Evolutionary conservation across 306 rosid genomes (phyloP), one percentile per base, ranked within the genome.

Genomic region (Lathyrus tuberosus): DNA sequence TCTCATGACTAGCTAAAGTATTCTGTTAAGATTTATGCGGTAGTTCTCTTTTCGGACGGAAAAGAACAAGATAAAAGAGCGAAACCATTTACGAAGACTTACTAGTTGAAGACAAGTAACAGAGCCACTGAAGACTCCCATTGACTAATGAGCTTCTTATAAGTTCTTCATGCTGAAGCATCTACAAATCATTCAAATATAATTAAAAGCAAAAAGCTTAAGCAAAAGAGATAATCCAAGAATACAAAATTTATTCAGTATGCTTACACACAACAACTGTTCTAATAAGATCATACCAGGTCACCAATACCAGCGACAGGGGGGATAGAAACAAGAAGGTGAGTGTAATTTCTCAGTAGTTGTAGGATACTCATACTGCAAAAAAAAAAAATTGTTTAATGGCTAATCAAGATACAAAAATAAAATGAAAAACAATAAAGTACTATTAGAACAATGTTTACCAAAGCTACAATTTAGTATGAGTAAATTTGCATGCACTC

Each of bases 61-160:
- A 33, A 6, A 2, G n/a, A 33, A 33, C 38, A 33, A 33, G 38
- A 5, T 5, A 33, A 35, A 35, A 35, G 40, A 7, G 40, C 8
- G 3, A 1, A 35, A 35, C 3, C 1, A 3, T 35, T 35, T 35
- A 20, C 22, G 22, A 20, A 70, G 62, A 76, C 89, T 71, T 76
- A 94, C 98, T 81, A 20, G 97, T 90, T 17, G 97, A 86, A 49
- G 96, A 88, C 87, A 94, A 84, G 80, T 94, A 94, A 74, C 92
- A 65, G 31, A 94, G 87, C 90, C 97, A 87, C 67, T 28, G 88
- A 73, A 90, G 87, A 77, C 78, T 63, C 49, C 91, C 94, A 47
- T 74, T 70, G 66, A 65, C 62, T 70, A 88, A 84, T 2, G 77
- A 64, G 73, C 84, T 78, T 84, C 78, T 84, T 9, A 94, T 33